A percentile compares a stretch with the other conserved stretches of the same genome.
These are phyloP conservation scores for Adansonia grandidieri DNA, from an alignment of 441 rosid genomes.

Conservation along the genomic window DNA sequence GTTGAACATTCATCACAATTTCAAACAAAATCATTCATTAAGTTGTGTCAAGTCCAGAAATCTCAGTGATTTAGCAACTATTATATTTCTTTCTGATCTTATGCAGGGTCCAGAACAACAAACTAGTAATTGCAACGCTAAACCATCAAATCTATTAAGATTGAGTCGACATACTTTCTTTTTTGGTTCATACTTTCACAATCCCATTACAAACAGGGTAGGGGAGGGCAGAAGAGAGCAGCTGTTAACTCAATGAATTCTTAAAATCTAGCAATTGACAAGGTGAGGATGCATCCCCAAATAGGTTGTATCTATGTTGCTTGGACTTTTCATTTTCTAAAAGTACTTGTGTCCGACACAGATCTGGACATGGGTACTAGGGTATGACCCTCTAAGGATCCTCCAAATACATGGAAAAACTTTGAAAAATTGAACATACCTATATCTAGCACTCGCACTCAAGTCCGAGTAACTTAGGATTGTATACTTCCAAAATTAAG, in stretches of 20 bases:
- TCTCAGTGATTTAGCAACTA: neutral
- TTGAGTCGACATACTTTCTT: neutral
- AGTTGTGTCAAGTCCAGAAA: conserved; percentile 2
- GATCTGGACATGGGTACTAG: no score
- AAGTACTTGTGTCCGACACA: no score
- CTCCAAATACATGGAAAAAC: no score
- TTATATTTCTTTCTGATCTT: neutral
- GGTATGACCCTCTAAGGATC: no score
- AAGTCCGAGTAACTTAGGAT: no score
- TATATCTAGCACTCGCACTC: no score
- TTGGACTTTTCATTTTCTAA: no score
- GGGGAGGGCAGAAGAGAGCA: neutral
- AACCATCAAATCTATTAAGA: neutral
- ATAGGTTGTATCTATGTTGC: no score
- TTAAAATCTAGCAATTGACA: neutral
- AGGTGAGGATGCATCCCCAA: neutral
- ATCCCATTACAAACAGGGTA: neutral
- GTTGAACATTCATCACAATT: neutral
- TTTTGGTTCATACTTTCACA: conserved; percentile 9
- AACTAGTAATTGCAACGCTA: neutral
- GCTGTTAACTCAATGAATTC: neutral
- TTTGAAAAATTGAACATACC: no score
- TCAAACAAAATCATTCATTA: neutral
- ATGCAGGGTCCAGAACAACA: neutral
- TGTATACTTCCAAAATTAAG: neutral